These are phyloP conservation scores for Pelagomonas calceolata DNA, from an alignment of 108 stramenopile species.

Conservation along the genomic window DNA sequence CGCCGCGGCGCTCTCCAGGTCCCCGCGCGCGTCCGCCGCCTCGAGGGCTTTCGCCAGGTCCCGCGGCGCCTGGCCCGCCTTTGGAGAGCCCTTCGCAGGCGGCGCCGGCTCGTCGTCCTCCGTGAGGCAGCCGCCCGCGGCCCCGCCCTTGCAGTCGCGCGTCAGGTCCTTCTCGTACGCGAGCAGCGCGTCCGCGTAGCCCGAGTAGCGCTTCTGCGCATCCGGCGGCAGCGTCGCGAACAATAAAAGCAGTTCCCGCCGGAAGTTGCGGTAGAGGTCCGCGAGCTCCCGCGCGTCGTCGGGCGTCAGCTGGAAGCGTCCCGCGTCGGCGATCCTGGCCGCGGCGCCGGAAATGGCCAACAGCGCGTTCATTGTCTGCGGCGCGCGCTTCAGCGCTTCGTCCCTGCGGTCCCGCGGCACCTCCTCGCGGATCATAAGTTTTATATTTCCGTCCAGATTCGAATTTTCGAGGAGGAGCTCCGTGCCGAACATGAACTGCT, in stretches of 20 bases:
- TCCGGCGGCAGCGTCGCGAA: constrained; percentile 37
- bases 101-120: neutral
- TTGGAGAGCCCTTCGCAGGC: neutral
- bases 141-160: neutral
- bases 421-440: constrained; percentile 47
- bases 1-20: too few relatives aligned
- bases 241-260: constrained; percentile 39
- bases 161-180: neutral
- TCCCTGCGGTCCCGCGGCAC: constrained; percentile 32
- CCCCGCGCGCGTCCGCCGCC: neutral
- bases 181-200: neutral
- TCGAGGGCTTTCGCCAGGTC: neutral
- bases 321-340: constrained; percentile 26
- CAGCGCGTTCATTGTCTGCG: constrained; percentile 41
- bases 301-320: constrained; percentile 27
- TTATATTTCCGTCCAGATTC: constrained; percentile 51
- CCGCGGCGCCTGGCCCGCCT: neutral
- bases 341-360: constrained; percentile 38
- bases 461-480: constrained; percentile 46
- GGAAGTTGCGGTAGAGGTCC: constrained; percentile 38
- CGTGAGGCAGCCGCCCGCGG: neutral
- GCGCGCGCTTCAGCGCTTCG: constrained; percentile 38
- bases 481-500: constrained; percentile 56
- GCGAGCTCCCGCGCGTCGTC: constrained; percentile 41
- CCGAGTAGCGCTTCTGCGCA: neutral